Evolutionary conservation across 2,329 filamentous ascomycete species (phyloP).

Genomic region (Rutstroemia sp.): DNA sequence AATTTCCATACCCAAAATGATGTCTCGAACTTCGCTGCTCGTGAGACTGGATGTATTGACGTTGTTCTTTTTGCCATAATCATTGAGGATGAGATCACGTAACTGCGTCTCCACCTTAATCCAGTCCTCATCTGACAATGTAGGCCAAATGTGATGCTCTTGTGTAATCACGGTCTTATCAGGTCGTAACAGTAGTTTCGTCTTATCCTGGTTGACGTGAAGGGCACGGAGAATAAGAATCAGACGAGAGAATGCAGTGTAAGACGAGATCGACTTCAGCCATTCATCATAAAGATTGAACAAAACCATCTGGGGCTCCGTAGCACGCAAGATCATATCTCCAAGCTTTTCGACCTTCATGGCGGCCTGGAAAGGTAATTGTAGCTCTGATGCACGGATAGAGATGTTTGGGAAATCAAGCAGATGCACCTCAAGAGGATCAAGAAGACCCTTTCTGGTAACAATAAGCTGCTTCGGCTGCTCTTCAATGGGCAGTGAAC

Average conservation of each 20-base stretch:
- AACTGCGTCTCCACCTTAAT: slow-evolving; percentile 98
- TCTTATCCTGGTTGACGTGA: slow-evolving; percentile 98
- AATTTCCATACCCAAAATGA: slow-evolving; percentile 99
- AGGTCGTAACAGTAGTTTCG: slow-evolving; percentile 86
- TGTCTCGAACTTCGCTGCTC: slow-evolving; percentile 93
- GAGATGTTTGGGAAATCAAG: slow-evolving; percentile 99
- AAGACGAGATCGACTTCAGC: slow-evolving; percentile 96
- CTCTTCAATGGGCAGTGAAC: slow-evolving; percentile 92
- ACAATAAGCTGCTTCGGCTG: slow-evolving; percentile 99
- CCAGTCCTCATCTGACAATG: slow-evolving; percentile 92
- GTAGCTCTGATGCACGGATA: slow-evolving; percentile 91
- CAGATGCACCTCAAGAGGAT: slow-evolving; percentile 93
- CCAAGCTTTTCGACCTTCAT: slow-evolving; percentile 99
- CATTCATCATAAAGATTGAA: slow-evolving; percentile 99
- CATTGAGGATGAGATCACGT: slow-evolving; percentile 91
- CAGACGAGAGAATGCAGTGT: slow-evolving; percentile 94
- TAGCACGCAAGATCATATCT: slow-evolving; percentile 96
- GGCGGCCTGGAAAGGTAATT: slow-evolving; percentile 96
- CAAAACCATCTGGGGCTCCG: slow-evolving; percentile 98
- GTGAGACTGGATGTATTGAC: slow-evolving; percentile 97
- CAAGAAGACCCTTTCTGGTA: slow-evolving; percentile 90
- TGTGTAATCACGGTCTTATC: slow-evolving; percentile 98
- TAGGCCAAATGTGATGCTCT: slow-evolving; percentile 98
- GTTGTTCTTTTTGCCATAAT: slow-evolving; percentile 99
- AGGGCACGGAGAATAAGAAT: slow-evolving; percentile 89